A percentile compares a stretch with the other conserved stretches of the same genome.
Conservation (phyloP, 148 eudicot genomes). For the Salicornia ramosissima region DNA sequence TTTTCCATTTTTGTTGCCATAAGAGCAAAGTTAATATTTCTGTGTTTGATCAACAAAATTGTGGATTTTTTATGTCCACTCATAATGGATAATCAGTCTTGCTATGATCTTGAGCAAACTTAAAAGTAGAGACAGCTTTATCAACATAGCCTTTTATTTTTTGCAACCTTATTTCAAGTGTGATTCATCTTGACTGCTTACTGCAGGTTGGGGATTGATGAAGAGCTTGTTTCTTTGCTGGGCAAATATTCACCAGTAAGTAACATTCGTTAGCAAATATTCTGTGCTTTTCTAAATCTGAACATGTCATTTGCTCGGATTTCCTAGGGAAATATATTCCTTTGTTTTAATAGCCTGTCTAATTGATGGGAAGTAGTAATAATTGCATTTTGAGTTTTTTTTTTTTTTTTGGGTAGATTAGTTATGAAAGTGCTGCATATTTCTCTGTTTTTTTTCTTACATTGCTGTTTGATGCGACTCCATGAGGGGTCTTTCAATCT, state of each 20-base stretch:
- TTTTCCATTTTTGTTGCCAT: slow-evolving; percentile 8
- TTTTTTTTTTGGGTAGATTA: too few species aligned
- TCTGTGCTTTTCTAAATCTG: not conserved
- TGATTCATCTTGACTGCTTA: slow-evolving; percentile 10
- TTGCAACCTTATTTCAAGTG: not conserved
- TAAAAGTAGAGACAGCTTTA: not conserved
- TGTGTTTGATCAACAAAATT: not conserved
- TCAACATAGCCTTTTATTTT: not conserved
- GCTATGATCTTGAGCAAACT: not conserved
- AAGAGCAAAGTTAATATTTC: not conserved
- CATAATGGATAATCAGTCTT: not conserved
- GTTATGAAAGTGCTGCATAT: too few species aligned
- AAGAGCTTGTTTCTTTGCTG: slow-evolving; percentile 82
- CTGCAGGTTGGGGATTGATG: slow-evolving; percentile 92
- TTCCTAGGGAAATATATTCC: not conserved
- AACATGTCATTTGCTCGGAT: not conserved
- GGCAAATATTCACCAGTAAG: slow-evolving; percentile 62
- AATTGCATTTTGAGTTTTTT: not conserved
- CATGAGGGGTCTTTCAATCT: too few species aligned
- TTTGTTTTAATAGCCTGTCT: not conserved
- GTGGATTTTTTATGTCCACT: not conserved
- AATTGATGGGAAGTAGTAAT: not conserved
- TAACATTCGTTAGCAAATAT: not conserved
- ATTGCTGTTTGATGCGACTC: too few species aligned
- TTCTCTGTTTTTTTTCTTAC: too few species aligned